A percentile compares a stretch with the other conserved stretches of the same genome.
Conservation (phyloP, 2,329 filamentous ascomycete species). For the Curvularia sp. region DNA sequence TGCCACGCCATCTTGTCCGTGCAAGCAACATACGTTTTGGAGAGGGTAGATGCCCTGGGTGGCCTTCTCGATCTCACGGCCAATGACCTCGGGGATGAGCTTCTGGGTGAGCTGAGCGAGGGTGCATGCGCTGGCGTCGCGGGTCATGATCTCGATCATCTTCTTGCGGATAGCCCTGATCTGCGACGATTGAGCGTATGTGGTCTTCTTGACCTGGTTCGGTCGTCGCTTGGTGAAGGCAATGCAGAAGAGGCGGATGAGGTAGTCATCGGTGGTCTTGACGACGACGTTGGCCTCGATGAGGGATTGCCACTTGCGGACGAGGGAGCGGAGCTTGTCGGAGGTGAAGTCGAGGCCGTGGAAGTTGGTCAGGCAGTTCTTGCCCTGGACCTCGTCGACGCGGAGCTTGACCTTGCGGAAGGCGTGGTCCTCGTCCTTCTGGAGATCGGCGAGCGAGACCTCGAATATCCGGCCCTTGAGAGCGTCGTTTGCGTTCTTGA, state of each 20-base stretch:
- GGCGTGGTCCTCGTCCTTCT: slow-evolving; percentile 99
- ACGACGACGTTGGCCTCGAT: slow-evolving; percentile 99
- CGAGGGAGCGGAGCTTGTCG: slow-evolving; percentile 98
- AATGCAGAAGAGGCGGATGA: slow-evolving; percentile 97
- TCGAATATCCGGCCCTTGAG: slow-evolving; percentile 99
- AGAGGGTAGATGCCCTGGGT: slow-evolving; percentile 99
- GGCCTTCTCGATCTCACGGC: slow-evolving; percentile 99
- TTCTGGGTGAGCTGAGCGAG: slow-evolving; percentile 96
- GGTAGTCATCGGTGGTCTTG: slow-evolving; percentile 99
- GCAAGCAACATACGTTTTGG: slow-evolving; percentile 77
- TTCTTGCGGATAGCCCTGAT: slow-evolving; percentile 98
- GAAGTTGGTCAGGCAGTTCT: slow-evolving; percentile 99
- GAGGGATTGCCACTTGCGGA: slow-evolving; percentile 99
- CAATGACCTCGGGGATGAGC: slow-evolving; percentile 99
- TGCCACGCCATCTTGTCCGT: background rate
- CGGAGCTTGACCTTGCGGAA: slow-evolving; percentile 99
- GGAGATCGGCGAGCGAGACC: slow-evolving; percentile 97
- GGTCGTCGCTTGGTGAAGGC: slow-evolving; percentile 99
- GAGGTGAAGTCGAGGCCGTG: slow-evolving; percentile 99
- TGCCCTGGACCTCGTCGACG: slow-evolving; percentile 98
- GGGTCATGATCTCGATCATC: slow-evolving; percentile 99
- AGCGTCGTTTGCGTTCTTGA: slow-evolving; percentile 99
- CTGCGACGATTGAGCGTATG: slow-evolving; percentile 95
- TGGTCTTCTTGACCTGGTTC: slow-evolving; percentile 99
- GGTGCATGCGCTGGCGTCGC: slow-evolving; percentile 93